Conservation (phyloP, 2,329 filamentous ascomycete species). For the Diaporthe aspalathi region DNA sequence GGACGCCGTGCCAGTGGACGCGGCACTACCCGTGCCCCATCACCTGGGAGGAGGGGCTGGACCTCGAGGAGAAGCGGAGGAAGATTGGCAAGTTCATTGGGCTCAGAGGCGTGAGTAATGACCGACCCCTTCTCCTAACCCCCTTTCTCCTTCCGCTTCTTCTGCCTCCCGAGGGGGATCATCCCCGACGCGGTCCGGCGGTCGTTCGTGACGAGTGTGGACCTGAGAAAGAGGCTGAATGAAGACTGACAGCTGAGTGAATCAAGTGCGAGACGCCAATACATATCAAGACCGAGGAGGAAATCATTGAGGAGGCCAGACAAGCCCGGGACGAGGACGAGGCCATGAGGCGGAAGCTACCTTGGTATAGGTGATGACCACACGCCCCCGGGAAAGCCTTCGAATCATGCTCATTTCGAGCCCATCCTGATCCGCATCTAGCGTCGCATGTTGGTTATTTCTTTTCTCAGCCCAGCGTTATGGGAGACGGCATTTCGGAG, state of each 20-base stretch:
- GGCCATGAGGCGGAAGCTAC: conserved; percentile 60
- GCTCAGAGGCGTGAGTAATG: conserved; percentile 62
- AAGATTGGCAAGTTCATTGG: conserved; percentile 81
- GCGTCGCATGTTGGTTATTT: conserved; percentile 27
- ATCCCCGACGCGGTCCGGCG: not conserved
- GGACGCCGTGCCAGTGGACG: conserved; percentile 65
- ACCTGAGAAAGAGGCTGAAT: conserved; percentile 9
- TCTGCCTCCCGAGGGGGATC: not conserved
- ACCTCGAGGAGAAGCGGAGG: conserved; percentile 75
- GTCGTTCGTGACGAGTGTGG: not conserved
- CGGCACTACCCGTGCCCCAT: conserved; percentile 76
- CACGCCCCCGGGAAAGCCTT: not conserved
- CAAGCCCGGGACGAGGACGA: conserved; percentile 59
- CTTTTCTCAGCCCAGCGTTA: conserved; percentile 4
- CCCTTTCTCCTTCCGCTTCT: not conserved
- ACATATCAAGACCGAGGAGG: conserved; percentile 57
- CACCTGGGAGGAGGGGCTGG: conserved; percentile 65
- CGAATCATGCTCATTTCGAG: not conserved
- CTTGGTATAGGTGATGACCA: conserved; percentile 46
- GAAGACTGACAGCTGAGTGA: conserved; percentile 25
- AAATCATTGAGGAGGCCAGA: conserved; percentile 59
- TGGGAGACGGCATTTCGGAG: not conserved
- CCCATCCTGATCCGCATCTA: conserved; percentile 13
- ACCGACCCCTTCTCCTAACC: not conserved
- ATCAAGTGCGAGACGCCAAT: conserved; percentile 39